These are phyloP conservation scores for Colletotrichum sansevieriae DNA, from an alignment of 2,329 filamentous ascomycete genomes.

Conservation along the genomic window DNA sequence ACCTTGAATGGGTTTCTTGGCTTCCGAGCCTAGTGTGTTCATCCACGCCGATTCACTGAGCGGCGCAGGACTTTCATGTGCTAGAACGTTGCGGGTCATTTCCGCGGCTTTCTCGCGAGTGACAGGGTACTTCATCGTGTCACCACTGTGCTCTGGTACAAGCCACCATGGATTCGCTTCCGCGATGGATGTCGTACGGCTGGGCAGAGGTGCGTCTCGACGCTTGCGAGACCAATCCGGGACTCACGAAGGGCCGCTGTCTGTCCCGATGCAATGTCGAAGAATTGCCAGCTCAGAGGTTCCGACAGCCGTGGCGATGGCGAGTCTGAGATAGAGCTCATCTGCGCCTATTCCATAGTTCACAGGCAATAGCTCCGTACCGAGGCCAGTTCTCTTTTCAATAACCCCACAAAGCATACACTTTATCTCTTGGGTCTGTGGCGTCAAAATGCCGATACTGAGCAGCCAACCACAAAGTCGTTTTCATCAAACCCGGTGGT, in stretches of 20 bases:
- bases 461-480: background rate
- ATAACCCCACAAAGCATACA: constrained; percentile 42
- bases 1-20: background rate
- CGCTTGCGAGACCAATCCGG: constrained; percentile 14
- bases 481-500: background rate
- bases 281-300: constrained; percentile 1
- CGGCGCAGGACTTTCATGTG: background rate
- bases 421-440: constrained; percentile 42
- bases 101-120: background rate
- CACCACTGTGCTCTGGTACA: background rate
- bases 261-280: background rate
- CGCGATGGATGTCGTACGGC: background rate
- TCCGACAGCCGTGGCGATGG: background rate
- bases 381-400: background rate
- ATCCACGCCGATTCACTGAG: background rate
- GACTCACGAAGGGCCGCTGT: constrained; percentile 4
- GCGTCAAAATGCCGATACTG: constrained; percentile 32
- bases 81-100: background rate
- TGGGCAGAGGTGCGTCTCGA: background rate
- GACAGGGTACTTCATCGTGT: background rate
- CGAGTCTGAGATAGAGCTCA: background rate
- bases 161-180: constrained; percentile 15
- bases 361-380: background rate
- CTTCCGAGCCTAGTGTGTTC: background rate
- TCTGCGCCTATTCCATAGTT: background rate